These are phyloP conservation scores for Phytophthora cajani DNA, from an alignment of 352 stramenopile species.

Conservation along the genomic window DNA sequence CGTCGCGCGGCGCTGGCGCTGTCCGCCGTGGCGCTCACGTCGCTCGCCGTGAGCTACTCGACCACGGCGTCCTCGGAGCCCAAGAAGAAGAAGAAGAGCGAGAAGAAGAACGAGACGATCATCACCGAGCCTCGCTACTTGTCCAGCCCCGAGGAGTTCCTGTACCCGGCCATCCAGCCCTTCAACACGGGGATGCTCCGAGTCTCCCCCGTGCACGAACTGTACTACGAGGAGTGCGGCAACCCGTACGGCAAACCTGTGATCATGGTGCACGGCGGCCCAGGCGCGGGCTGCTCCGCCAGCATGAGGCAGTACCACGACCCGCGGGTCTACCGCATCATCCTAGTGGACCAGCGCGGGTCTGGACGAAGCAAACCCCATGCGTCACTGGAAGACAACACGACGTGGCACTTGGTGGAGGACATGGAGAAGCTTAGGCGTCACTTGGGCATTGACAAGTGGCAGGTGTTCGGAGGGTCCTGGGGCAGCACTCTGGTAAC, in stretches of 20 bases:
- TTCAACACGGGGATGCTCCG: conserved; percentile 83
- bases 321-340: conserved; percentile 91
- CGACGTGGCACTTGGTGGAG: conserved; percentile 92
- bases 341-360: conserved; percentile 94
- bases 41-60: conserved; percentile 35
- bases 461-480: conserved; percentile 94
- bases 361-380: conserved; percentile 90
- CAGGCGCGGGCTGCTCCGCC: conserved; percentile 88
- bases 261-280: conserved; percentile 95
- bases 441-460: conserved; percentile 89
- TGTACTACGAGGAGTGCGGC: conserved; percentile 94
- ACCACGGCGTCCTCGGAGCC: conserved; percentile 33
- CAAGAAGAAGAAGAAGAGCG: not conserved
- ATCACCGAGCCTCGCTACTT: conserved; percentile 42
- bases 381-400: conserved; percentile 90
- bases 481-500: conserved; percentile 93
- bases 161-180: conserved; percentile 86
- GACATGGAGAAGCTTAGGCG: conserved; percentile 94
- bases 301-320: conserved; percentile 94
- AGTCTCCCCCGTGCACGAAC: conserved; percentile 83
- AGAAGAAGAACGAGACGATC: not conserved
- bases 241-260: conserved; percentile 89
- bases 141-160: conserved; percentile 62
- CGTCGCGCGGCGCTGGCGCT: conserved; percentile 29
- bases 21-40: conserved; percentile 35